Base-by-base conservation (phyloP, 2,329 filamentous ascomycete genomes). In the Coccinonectria pachysandricola region DNA sequence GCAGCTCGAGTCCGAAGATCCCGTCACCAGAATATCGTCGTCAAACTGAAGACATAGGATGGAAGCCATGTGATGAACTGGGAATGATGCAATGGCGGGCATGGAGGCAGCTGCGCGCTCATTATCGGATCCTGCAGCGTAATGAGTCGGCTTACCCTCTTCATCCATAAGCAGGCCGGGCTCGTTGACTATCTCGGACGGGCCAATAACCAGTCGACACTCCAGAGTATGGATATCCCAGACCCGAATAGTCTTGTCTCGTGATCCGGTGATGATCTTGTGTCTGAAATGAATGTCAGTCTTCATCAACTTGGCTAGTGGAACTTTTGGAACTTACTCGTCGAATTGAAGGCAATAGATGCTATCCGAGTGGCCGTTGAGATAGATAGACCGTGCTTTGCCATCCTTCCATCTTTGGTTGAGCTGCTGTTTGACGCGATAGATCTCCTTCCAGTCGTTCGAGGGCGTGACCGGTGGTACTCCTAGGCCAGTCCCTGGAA, bases 311-410 rank as follows among this genome's bases (percentile, higher is more conserved):
- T 14, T 12, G n/a, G n/a, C n/a, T n/a, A n/a, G n/a, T n/a, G n/a
- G n/a, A n/a, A n/a, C n/a, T n/a, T n/a, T n/a, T n/a, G n/a, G 12
- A 12, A 63, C 78, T 44, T 69, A 86, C 79, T 96, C 88, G 53
- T 98, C 91, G 52, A 96, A 98, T 50, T 98, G 91, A 30, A 93
- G 73, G 55, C 91, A 98, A 59, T 98, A 98, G 31, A 98, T 92
- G 40, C 86, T 95, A 53, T 98, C 91, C 14, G 78, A 77, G 52
- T 98, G 91, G 3, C 91, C 91, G 45, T 91, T 85, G 12, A 98
- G 68, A 53, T 95, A 96, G 30, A 93, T 75, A 1, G 85, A 79
- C 23, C 75, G 78, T 7, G 86, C 83, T 39, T 78, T 76, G 30
- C 82, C 80, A 26, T 76, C 63, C 43, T 73, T 77, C 91, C 91